Evolutionary conservation across 257 asterid genomes (phyloP).

Genomic region (Primulina tabacum): DNA sequence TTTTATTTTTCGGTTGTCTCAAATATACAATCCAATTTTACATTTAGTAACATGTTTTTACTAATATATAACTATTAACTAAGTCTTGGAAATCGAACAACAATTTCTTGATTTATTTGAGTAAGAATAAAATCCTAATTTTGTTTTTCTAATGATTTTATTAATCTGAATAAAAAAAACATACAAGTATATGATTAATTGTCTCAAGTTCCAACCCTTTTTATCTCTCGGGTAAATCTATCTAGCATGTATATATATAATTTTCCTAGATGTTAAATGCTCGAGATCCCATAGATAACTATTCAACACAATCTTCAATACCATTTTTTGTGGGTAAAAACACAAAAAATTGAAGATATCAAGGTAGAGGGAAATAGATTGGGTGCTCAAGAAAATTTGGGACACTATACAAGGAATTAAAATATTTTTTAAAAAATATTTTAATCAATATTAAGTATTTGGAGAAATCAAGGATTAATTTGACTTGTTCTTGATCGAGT

Average conservation of each 20-base stretch:
- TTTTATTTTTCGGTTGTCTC: no score
- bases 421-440: not conserved
- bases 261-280: not conserved
- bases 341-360: not conserved
- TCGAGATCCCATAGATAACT: constrained; percentile 3
- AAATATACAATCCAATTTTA: no score
- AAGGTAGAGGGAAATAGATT: not conserved
- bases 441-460: constrained; percentile 22
- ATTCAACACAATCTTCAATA: constrained; percentile 18
- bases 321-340: constrained; percentile 3
- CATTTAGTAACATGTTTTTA: no score
- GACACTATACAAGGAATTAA: constrained; percentile 1
- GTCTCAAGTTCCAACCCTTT: not conserved
- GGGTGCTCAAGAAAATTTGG: constrained; percentile 23
- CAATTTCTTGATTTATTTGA: no score
- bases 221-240: not conserved
- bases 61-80: no score
- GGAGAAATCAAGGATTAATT: constrained; percentile 43
- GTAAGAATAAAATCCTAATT: no score
- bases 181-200: not conserved
- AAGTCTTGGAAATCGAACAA: no score
- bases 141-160: no score
- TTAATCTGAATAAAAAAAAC: no score
- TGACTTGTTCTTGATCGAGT: constrained; percentile 35
- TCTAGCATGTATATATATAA: no score